Evolutionary conservation across 345 rosid species (phyloP), one percentile per base, ranked within the genome.

Genomic region (Eutrema japonicum): DNA sequence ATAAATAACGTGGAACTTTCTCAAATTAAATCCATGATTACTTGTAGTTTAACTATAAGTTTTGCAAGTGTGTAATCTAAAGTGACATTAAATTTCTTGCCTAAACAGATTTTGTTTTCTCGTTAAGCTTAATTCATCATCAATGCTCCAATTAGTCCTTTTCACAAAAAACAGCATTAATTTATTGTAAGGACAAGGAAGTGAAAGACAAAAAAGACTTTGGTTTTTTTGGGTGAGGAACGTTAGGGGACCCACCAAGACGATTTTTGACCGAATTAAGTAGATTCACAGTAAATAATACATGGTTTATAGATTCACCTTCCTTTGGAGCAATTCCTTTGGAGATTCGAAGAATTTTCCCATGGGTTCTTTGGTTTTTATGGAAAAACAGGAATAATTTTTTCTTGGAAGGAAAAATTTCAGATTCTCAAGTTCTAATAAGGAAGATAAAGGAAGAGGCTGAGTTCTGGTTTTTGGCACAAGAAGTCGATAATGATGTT

Each of bases 41-140:
- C 79, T 75, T 68, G 64, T 75, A 61, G 74, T 36, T 61, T 68
- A 75, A 68, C 79, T 10, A 75, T 0, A 46, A 45, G 18, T 69
- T 63, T 30, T 70, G 52, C 53, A 70, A 67, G 73, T 63, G 66
- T 69, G 46, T 63, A 54, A 63, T 63, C 58, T 63, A 54, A 12
- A 0, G 5, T 27, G 10, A 16, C 70, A 36, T 7, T 47, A 47
- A 37, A 0, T 54, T 55, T 76, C 79, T 40, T 69, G 61, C 75
- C 79, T 70, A 70, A 32, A 62, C 33, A 53, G 9, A 60, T 59
- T 32, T 61, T 61, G 3, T 27, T 61, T 60, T 68, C 69, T 61
- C 70, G 74, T 68, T 75, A 68, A 75, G 27, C 73, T 51, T 22
- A 68, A 51, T 26, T 67, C 12, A 66, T 50, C 54, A 41, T 40